phyloP scores from a whole-genome alignment of 805 yeast species.

The Yamadazyma phyllophila region DNA sequence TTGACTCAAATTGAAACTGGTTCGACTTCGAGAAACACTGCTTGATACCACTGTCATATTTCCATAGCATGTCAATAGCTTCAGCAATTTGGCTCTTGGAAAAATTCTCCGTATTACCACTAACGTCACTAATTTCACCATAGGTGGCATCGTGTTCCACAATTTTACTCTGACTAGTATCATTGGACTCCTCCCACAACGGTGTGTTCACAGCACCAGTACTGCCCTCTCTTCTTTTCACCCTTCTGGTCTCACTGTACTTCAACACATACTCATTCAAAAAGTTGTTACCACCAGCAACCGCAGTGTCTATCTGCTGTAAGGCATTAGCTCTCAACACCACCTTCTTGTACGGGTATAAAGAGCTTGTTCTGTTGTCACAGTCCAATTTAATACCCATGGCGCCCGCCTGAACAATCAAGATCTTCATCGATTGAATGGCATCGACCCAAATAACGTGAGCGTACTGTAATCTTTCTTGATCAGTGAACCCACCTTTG shows the following conservation, averaged over 20 bases:
- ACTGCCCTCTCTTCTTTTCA: constrained; percentile 49
- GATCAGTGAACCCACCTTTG: constrained; percentile 77
- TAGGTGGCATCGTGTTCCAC: background rate
- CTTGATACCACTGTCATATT: constrained; percentile 61
- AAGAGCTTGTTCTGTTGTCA: constrained; percentile 49
- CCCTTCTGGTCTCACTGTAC: constrained; percentile 55
- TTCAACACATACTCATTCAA: constrained; percentile 62
- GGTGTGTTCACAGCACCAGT: constrained; percentile 43
- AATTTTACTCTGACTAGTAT: background rate
- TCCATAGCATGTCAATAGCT: constrained; percentile 73
- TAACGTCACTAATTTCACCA: constrained; percentile 12
- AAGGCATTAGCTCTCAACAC: constrained; percentile 57
- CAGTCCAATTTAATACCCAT: constrained; percentile 63
- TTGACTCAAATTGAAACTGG: constrained; percentile 81
- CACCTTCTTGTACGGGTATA: constrained; percentile 47
- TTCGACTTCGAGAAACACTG: constrained; percentile 59
- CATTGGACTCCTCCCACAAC: constrained; percentile 18
- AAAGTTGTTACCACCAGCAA: constrained; percentile 65
- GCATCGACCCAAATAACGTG: constrained; percentile 94
- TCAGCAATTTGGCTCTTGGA: constrained; percentile 59
- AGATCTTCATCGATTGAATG: constrained; percentile 72
- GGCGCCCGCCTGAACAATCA: constrained; percentile 73
- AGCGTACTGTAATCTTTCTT: constrained; percentile 75
- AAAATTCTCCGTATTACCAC: constrained; percentile 9
- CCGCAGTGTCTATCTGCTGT: constrained; percentile 59